A percentile compares a stretch with the other conserved stretches of the same genome.
Conservation (phyloP, 495 filamentous ascomycete genomes). For the Penicillium egyptiacum region DNA sequence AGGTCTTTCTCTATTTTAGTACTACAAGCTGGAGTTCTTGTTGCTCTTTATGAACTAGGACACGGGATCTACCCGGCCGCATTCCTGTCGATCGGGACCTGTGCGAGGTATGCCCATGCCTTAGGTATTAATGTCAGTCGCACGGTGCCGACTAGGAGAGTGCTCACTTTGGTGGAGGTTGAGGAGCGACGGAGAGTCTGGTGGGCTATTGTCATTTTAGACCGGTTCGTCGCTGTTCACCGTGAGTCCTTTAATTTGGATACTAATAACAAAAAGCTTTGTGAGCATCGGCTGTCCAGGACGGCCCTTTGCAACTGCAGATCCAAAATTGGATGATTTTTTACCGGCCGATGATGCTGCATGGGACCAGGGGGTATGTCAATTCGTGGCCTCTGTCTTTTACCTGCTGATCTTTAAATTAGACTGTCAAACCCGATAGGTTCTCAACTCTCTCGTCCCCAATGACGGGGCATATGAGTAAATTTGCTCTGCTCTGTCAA, state of each 20-base stretch:
- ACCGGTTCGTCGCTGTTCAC: conserved; percentile 17
- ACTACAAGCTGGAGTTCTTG: conserved; percentile 33
- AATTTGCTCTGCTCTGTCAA: conserved; percentile 46
- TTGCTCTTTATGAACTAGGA: conserved; percentile 38
- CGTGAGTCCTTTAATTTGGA: conserved; percentile 2
- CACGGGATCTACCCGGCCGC: conserved; percentile 41
- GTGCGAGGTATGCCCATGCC: conserved; percentile 42
- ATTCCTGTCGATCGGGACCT: conserved; percentile 34
- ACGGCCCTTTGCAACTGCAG: conserved; percentile 40
- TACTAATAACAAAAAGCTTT: conserved; percentile 24
- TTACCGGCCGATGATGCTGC: conserved; percentile 47
- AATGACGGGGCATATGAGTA: conserved; percentile 23
- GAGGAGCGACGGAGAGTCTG: conserved; percentile 36
- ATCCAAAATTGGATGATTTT: conserved; percentile 37
- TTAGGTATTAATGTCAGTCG: conserved; percentile 44
- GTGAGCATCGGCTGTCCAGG: conserved; percentile 47
- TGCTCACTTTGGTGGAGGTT: conserved; percentile 32
- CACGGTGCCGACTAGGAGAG: conserved; percentile 21
- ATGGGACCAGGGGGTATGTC: conserved; percentile 36
- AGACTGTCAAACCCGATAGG: conserved; percentile 16
- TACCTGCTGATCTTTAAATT: conserved; percentile 2
- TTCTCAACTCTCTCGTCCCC: conserved; percentile 21
- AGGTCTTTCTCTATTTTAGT: conserved; percentile 41
- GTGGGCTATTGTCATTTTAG: too few species aligned
- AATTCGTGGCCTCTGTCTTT: conserved; percentile 9